phyloP scores from a whole-genome alignment of 352 stramenopile genomes.

The Thraustochytrium striatum region DNA sequence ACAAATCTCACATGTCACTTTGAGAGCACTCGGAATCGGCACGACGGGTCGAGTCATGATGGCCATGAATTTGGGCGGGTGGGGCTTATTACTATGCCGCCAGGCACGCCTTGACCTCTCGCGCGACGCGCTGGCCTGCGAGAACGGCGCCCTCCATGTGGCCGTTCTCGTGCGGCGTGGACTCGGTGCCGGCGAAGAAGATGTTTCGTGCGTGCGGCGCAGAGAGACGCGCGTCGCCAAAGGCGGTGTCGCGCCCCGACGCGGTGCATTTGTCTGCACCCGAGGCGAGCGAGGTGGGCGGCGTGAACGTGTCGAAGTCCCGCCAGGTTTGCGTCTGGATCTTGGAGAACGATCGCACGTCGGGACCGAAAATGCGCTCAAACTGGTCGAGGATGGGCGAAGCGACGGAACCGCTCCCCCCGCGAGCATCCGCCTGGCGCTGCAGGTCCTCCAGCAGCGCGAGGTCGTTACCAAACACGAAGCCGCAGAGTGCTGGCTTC shows the following conservation, averaged over 20 bases:
- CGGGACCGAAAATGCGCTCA: neutral
- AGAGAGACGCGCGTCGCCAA: neutral
- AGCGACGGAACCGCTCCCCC: neutral
- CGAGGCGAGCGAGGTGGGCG: neutral
- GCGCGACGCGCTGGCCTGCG: neutral
- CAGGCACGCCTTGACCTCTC: neutral
- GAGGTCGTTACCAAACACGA: neutral
- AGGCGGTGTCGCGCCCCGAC: neutral
- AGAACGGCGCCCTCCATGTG: neutral
- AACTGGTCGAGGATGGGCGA: neutral
- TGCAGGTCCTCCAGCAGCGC: too few species aligned
- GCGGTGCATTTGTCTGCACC: neutral
- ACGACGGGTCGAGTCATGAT: too few species aligned
- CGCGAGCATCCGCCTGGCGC: neutral
- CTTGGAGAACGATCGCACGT: neutral
- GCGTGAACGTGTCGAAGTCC: neutral
- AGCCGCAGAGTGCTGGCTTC: neutral
- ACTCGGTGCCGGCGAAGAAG: neutral
- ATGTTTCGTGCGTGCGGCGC: neutral
- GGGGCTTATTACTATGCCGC: too few species aligned
- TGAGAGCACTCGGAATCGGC: too few species aligned
- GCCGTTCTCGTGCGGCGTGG: neutral
- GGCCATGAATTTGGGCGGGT: too few species aligned
- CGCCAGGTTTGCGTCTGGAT: neutral
- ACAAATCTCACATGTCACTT: too few species aligned